phyloP scores from a whole-genome alignment of 352 stramenopile genomes.

The Globisporangium apiculatum region DNA sequence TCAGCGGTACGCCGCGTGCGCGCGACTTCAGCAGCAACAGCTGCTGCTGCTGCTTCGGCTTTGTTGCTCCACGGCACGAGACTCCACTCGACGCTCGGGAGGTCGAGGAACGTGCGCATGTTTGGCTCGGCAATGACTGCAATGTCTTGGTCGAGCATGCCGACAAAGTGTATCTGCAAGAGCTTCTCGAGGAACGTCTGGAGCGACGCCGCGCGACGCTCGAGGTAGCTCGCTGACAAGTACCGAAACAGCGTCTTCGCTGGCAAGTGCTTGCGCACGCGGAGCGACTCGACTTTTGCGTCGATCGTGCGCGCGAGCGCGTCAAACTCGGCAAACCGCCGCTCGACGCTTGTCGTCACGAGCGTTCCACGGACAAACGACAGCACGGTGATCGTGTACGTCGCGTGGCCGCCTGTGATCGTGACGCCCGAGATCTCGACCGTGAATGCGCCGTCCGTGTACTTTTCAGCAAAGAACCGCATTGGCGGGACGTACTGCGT shows the following conservation, averaged over 20 bases:
- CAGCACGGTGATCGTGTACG: constrained; percentile 62
- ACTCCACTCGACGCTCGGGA: constrained; percentile 66
- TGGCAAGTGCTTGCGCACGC: constrained; percentile 43
- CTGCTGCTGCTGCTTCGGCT: neutral
- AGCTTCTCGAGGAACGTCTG: constrained; percentile 61
- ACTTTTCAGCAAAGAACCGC: constrained; percentile 38
- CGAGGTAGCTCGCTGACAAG: constrained; percentile 43
- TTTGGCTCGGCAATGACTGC: constrained; percentile 57
- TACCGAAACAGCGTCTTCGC: constrained; percentile 71
- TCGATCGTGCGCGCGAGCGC: constrained; percentile 43
- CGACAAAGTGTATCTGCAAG: constrained; percentile 47
- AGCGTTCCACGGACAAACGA: constrained; percentile 32
- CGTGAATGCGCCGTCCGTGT: constrained; percentile 52
- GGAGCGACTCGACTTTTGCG: constrained; percentile 42
- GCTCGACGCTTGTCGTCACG: constrained; percentile 41
- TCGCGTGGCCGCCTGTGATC: constrained; percentile 34
- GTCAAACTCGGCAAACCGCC: constrained; percentile 68
- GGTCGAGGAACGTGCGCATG: constrained; percentile 54
- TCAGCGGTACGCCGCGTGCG: neutral
- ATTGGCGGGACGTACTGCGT: constrained; percentile 51
- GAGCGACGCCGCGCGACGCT: constrained; percentile 45
- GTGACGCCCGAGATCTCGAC: constrained; percentile 59
- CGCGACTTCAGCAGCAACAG: neutral
- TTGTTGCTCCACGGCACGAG: constrained; percentile 37
- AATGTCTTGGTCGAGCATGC: constrained; percentile 62